Evolutionary conservation across 1,139 yeast genomes (phyloP).

Genomic region (Kodamaea derodonti): DNA sequence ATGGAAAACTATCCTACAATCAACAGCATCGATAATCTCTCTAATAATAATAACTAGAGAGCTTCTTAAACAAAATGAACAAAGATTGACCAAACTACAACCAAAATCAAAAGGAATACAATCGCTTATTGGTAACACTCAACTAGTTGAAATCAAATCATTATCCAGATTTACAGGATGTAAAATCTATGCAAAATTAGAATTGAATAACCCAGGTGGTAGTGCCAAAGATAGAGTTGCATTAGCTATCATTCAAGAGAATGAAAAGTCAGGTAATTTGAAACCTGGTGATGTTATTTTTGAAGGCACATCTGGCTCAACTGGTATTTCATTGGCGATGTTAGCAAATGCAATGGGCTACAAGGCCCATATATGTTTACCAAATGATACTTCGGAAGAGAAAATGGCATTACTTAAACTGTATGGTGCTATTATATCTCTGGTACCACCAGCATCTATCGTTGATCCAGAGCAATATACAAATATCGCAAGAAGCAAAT

Average conservation of each 20-base stretch:
- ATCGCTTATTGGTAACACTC: conserved; percentile 83
- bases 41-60: conserved; percentile 8
- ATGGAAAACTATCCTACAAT: conserved; percentile 3
- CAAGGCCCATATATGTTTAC: conserved; percentile 86
- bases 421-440: conserved; percentile 82
- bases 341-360: conserved; percentile 86
- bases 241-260: conserved; percentile 68
- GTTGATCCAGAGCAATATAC: conserved; percentile 94
- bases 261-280: conserved; percentile 58
- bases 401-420: conserved; percentile 66
- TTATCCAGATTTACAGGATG: conserved; percentile 76
- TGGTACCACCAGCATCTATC: conserved; percentile 91
- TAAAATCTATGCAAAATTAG: conserved; percentile 82
- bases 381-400: conserved; percentile 88
- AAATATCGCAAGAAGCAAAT: conserved; percentile 73
- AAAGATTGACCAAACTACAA: conserved; percentile 10
- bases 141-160: conserved; percentile 72
- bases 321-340: conserved; percentile 91
- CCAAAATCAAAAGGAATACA: conserved; percentile 39
- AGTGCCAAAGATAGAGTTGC: conserved; percentile 96
- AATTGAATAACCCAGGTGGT: conserved; percentile 88
- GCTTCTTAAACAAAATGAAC: conserved; percentile 4
- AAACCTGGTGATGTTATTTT: conserved; percentile 66
- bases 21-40: conserved; percentile 10
- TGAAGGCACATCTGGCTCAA: conserved; percentile 95